Percentiles rank a stretch among this genome's conserved stretches.
Conservation (phyloP, 108 stramenopile genomes). For the Pelagomonas calceolata region DNA sequence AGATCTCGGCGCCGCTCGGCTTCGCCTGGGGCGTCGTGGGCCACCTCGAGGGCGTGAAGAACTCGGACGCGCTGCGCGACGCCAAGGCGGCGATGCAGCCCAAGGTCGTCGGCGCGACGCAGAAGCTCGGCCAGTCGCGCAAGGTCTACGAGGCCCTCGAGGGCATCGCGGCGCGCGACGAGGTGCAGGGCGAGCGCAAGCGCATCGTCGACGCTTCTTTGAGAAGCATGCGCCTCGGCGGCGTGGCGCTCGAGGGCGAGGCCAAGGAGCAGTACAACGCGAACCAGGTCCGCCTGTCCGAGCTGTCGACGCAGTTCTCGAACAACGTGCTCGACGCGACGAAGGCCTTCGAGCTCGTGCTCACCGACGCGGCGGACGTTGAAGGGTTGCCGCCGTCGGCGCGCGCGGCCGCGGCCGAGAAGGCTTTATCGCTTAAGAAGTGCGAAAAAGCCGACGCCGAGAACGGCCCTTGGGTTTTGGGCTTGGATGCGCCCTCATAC, state of each 20-base stretch:
- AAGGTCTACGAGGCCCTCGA: slow-evolving; percentile 76
- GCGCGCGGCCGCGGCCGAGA: slow-evolving; percentile 70
- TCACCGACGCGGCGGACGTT: slow-evolving; percentile 57
- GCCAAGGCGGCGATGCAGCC: slow-evolving; percentile 85
- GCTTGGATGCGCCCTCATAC: slow-evolving; percentile 84
- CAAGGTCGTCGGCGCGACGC: slow-evolving; percentile 72
- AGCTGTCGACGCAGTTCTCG: slow-evolving; percentile 69
- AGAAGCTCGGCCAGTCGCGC: slow-evolving; percentile 72
- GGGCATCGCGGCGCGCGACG: slow-evolving; percentile 42
- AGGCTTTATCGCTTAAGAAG: slow-evolving; percentile 9
- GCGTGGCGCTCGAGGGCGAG: slow-evolving; percentile 79
- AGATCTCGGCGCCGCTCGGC: slow-evolving; percentile 36
- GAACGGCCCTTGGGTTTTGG: slow-evolving; percentile 81
- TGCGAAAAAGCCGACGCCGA: slow-evolving; percentile 54
- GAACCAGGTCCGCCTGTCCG: slow-evolving; percentile 71
- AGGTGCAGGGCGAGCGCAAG: slow-evolving; percentile 13
- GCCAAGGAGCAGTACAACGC: slow-evolving; percentile 84
- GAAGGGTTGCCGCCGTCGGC: slow-evolving; percentile 78
- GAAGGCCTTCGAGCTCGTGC: slow-evolving; percentile 66
- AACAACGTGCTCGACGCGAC: slow-evolving; percentile 96
- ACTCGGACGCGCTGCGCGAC: slow-evolving; percentile 75
- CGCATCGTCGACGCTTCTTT: slow-evolving; percentile 64
- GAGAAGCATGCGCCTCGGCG: slow-evolving; percentile 68
- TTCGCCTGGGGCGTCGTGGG: slow-evolving; percentile 93
- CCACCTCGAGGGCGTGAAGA: slow-evolving; percentile 92